Evolutionary conservation across 495 filamentous ascomycete species (phyloP).

Genomic region (Aspergillus sparsus): DNA sequence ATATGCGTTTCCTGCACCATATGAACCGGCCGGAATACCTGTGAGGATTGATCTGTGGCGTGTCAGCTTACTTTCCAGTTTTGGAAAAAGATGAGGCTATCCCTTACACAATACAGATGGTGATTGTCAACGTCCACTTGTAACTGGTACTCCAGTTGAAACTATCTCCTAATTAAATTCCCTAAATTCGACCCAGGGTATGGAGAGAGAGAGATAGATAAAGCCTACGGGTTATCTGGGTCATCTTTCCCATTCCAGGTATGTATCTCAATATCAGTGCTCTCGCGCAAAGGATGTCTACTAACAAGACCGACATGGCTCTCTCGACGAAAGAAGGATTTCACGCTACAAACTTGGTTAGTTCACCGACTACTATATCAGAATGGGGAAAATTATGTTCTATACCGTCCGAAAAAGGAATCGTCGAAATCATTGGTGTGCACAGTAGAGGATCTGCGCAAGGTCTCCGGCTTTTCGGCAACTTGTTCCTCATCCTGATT

Average conservation of each 20-base stretch:
- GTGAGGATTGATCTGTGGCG: constrained; percentile 41
- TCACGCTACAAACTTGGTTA: constrained; percentile 15
- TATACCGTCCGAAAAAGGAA: constrained; percentile 26
- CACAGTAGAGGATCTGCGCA: constrained; percentile 22
- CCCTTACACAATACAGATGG: constrained; percentile 43
- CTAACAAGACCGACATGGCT: constrained; percentile 30
- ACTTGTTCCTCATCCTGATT: background rate
- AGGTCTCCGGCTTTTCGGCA: constrained; percentile 1
- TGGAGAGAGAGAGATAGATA: background rate
- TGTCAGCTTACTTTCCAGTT: background rate
- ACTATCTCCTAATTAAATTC: background rate
- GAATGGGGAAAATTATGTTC: background rate
- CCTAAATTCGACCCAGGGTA: background rate
- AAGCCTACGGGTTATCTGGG: constrained; percentile 22
- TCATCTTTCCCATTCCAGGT: constrained; percentile 21
- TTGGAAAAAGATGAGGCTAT: background rate
- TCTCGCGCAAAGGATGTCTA: constrained; percentile 24
- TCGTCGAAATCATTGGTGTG: constrained; percentile 31
- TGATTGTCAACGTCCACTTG: constrained; percentile 45
- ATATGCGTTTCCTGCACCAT: constrained; percentile 40
- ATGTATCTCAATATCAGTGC: constrained; percentile 21
- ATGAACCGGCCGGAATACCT: constrained; percentile 44
- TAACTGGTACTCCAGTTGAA: constrained; percentile 30
- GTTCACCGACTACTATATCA: background rate
- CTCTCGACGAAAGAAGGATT: constrained; percentile 29